Base-by-base conservation (phyloP, 768 basidiomycete genomes). In the Pisolithus orientalis region DNA sequence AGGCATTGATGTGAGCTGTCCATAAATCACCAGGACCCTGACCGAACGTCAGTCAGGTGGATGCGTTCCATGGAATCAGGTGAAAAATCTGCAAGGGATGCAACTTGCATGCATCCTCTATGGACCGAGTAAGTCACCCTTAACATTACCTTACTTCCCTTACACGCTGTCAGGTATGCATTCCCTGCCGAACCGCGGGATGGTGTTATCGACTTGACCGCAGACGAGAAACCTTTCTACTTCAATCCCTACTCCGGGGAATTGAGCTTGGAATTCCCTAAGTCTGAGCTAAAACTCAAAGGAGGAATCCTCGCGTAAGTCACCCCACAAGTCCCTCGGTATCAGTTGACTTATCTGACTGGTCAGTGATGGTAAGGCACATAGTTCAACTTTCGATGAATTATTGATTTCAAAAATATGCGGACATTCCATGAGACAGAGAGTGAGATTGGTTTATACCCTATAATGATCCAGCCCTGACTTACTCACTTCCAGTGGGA, bases 241-340 rank as follows among this genome's bases (percentile, higher is more conserved):
- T 90, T 90, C 74, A 95, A 93, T 60, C 83, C 90, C 1, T 92
- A 91, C 64, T 93, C 89, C 9, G 90, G 94, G 9, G 94, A 97
- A 64, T 71, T 97, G 49, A 90, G 85, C 56, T 69, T 97, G 27
- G 75, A 83, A 8, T 92, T 95, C 59, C 95, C 95, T 0, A 87
- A 76, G 61, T 83, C 88, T 0, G 85, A 89, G 61, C 77, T 80
- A 44, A 84, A 79, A 55, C 84, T 88, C 49, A 76, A 78, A 61
- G 94, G 94, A 25, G 95, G 95, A 3, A 94, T 98, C 56, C 71
- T 97, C 39, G 95, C 94, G 79, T 95, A 69, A 67, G 88, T 72
- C 44, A 52, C 28, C 6, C 9, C 14, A 54, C 27, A 34, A 39
- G 55, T 43, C 51, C 27, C 17, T 27, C 14, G 25, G 17, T 8